Percentiles rank a stretch among this genome's conserved stretches.
phyloP scores from a whole-genome alignment of 352 stramenopile genomes.

The Phytophthora megakarya region DNA sequence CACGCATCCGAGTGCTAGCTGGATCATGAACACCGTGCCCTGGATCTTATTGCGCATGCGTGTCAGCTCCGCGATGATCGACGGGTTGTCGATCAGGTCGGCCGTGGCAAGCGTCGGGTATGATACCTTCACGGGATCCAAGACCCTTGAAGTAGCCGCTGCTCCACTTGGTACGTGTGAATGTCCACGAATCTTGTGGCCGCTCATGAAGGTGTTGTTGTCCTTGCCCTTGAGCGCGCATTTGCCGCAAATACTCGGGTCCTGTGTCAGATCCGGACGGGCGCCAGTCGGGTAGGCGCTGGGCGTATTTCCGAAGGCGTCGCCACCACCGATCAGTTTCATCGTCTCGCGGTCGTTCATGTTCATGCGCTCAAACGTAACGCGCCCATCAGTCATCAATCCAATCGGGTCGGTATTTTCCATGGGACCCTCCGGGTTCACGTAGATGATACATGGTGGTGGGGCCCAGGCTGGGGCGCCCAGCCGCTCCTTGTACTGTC shows the following conservation, averaged over 20 bases:
- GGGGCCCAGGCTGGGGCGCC: too few relatives aligned
- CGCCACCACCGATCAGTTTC: constrained; percentile 89
- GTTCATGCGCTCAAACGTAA: constrained; percentile 94
- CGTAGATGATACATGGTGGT: constrained; percentile 79
- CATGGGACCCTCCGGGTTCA: constrained; percentile 57
- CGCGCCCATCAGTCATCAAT: constrained; percentile 90
- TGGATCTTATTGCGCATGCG: constrained; percentile 94
- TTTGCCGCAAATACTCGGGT: constrained; percentile 55
- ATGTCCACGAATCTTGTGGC: constrained; percentile 61
- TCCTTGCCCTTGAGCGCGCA: constrained; percentile 53
- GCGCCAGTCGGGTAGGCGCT: constrained; percentile 53
- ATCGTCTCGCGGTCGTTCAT: constrained; percentile 50
- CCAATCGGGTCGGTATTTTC: constrained; percentile 85
- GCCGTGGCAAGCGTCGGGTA: too few relatives aligned
- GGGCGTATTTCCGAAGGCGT: constrained; percentile 95
- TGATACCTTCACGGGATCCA: too few relatives aligned
- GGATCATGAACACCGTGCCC: constrained; percentile 93
- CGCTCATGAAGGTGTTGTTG: constrained; percentile 71
- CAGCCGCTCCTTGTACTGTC: constrained; percentile 56
- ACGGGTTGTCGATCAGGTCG: constrained; percentile 97
- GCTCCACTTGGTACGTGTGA: constrained; percentile 87
- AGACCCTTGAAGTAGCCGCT: constrained; percentile 93
- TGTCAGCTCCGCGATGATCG: constrained; percentile 90
- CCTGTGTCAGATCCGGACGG: constrained; percentile 52
- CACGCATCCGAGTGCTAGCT: constrained; percentile 94